Conservation (phyloP, 2,329 filamentous ascomycete genomes). For the Blumeria graminis region DNA sequence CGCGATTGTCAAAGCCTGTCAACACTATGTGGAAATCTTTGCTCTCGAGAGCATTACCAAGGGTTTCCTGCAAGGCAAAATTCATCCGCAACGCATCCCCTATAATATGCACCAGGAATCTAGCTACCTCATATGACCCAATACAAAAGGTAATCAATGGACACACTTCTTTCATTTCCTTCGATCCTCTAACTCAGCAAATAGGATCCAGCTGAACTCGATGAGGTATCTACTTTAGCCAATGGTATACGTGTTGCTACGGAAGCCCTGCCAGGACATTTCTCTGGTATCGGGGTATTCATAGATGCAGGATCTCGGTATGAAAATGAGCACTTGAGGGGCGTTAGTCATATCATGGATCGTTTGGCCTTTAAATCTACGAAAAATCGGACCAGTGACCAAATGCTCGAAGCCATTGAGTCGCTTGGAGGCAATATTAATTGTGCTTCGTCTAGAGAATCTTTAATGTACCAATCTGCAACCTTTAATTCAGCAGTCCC, state of each 20-base stretch:
- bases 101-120: no score
- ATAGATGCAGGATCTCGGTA: conserved; percentile 87
- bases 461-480: conserved; percentile 95
- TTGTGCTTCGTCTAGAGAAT: conserved; percentile 84
- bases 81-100: no score
- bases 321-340: conserved; percentile 63
- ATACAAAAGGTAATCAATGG: conserved; percentile 14
- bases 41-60: no score
- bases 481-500: conserved; percentile 89
- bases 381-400: conserved; percentile 42
- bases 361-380: conserved; percentile 87
- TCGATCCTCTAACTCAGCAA: conserved; percentile 6
- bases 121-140: conserved; percentile 4
- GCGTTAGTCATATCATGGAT: conserved; percentile 91
- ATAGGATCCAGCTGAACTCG: conserved; percentile 65
- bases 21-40: no score
- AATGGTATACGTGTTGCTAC: conserved; percentile 91
- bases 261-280: conserved; percentile 80
- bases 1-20: no score
- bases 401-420: conserved; percentile 74
- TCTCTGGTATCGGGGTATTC: conserved; percentile 87
- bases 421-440: conserved; percentile 86
- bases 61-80: no score
- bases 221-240: conserved; percentile 64
- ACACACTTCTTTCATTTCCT: neutral